These are phyloP conservation scores for Zygoascus flipseniorum DNA, from an alignment of 805 yeast genomes.

Conservation along the genomic window DNA sequence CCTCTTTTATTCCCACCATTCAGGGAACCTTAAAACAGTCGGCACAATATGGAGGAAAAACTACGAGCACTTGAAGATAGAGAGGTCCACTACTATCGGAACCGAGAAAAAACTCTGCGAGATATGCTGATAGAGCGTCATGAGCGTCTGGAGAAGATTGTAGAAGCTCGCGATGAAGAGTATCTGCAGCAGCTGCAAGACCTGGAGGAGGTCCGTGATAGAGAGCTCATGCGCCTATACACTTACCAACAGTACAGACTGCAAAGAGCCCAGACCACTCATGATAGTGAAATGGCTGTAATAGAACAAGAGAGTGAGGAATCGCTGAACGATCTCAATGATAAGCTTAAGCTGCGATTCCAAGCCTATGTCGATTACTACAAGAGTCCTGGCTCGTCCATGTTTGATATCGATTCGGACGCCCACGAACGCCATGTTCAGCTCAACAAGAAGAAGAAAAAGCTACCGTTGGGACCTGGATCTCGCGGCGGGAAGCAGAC, in stretches of 20 bases:
- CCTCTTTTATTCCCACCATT: not conserved
- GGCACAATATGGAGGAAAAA: constrained; percentile 1
- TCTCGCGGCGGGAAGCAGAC: too few species aligned
- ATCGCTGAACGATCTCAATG: constrained; percentile 6
- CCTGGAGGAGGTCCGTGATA: constrained; percentile 15
- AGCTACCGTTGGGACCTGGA: not conserved
- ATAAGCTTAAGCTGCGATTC: constrained; percentile 9
- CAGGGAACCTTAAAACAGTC: not conserved
- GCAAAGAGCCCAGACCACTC: constrained; percentile 6
- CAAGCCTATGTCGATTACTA: constrained; percentile 10
- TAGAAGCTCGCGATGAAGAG: constrained; percentile 9
- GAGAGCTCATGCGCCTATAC: constrained; percentile 15
- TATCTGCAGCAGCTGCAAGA: constrained; percentile 11
- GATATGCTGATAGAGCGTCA: not conserved
- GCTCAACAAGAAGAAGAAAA: not conserved
- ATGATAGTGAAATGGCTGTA: constrained; percentile 8
- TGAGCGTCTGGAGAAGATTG: not conserved
- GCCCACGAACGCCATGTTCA: not conserved
- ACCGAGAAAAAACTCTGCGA: not conserved
- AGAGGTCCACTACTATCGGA: not conserved
- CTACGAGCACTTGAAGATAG: not conserved
- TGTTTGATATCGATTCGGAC: constrained; percentile 2
- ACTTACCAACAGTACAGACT: constrained; percentile 6
- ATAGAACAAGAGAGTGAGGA: constrained; percentile 6
- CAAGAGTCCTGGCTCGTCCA: constrained; percentile 1